A percentile compares a stretch with the other conserved stretches of the same genome.
Evolutionary conservation across 345 rosid species (phyloP).

Genomic region (Zanthoxylum bungeanum): DNA sequence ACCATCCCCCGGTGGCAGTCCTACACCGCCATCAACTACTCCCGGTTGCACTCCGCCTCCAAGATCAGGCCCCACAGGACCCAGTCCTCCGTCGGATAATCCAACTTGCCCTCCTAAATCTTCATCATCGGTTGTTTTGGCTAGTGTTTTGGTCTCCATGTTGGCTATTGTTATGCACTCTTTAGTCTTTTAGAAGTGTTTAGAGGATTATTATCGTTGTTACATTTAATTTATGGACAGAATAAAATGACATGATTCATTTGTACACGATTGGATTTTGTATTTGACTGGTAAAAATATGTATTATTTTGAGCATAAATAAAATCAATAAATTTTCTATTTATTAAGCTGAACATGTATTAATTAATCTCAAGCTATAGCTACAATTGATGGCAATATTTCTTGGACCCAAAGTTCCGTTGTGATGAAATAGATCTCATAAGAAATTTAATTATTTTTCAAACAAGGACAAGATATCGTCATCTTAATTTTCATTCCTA

Average conservation of each 20-base stretch:
- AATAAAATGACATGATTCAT: background rate
- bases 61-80: background rate
- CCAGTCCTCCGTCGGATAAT: background rate
- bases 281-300: background rate
- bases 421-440: no score
- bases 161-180: constrained; percentile 2
- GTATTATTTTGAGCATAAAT: background rate
- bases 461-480: no score
- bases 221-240: background rate
- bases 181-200: constrained; percentile 3
- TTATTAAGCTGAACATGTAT: background rate
- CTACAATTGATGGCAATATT: no score
- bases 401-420: no score
- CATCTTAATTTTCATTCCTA: no score
- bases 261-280: background rate
- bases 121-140: constrained; percentile 24
- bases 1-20: constrained; percentile 12
- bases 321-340: background rate
- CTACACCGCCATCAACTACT: constrained; percentile 11
- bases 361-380: background rate
- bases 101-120: constrained; percentile 9
- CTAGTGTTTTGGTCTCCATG: constrained; percentile 5
- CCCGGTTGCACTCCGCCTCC: constrained; percentile 22
- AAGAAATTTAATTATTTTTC: no score
- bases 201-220: background rate